A percentile compares a stretch with the other conserved stretches of the same genome.
phyloP scores from a whole-genome alignment of 202 grass and related monocot genomes.

The Zoysia matrella region DNA sequence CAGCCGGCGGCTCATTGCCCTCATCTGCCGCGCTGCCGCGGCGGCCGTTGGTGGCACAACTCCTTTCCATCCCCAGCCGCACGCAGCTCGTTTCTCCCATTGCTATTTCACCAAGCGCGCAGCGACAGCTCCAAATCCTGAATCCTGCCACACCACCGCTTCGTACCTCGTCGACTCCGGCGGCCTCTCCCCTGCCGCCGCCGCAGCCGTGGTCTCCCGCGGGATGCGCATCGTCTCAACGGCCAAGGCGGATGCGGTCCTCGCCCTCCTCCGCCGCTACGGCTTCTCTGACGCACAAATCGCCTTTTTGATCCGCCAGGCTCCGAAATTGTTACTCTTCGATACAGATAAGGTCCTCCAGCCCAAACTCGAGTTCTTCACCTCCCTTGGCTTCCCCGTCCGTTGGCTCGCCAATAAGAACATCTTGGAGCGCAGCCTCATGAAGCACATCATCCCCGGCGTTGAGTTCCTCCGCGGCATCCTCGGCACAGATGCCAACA shows the following conservation, averaged over 20 bases:
- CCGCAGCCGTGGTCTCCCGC: neutral
- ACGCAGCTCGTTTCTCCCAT: neutral
- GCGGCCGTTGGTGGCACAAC: neutral
- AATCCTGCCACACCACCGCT: constrained; percentile 28
- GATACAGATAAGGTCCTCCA: constrained; percentile 36
- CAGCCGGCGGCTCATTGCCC: constrained; percentile 23
- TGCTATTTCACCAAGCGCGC: neutral
- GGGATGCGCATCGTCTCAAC: constrained; percentile 23
- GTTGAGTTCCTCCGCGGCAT: constrained; percentile 44
- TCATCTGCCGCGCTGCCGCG: neutral
- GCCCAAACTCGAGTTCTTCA: constrained; percentile 57
- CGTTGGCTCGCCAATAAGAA: neutral
- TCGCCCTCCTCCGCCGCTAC: constrained; percentile 36
- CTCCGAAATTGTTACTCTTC: neutral
- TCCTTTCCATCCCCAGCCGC: neutral
- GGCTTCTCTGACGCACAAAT: constrained; percentile 47
- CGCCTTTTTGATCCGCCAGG: neutral
- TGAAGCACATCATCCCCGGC: constrained; percentile 45
- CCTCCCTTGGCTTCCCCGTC: constrained; percentile 23
- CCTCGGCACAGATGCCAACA: constrained; percentile 19
- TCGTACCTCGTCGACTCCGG: constrained; percentile 49
- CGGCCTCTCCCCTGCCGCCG: constrained; percentile 39
- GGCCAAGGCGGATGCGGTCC: constrained; percentile 27
- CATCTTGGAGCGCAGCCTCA: constrained; percentile 36
- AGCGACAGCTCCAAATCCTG: neutral